Conservation (phyloP, 495 filamentous ascomycete genomes). For the Copromyces sp. region DNA sequence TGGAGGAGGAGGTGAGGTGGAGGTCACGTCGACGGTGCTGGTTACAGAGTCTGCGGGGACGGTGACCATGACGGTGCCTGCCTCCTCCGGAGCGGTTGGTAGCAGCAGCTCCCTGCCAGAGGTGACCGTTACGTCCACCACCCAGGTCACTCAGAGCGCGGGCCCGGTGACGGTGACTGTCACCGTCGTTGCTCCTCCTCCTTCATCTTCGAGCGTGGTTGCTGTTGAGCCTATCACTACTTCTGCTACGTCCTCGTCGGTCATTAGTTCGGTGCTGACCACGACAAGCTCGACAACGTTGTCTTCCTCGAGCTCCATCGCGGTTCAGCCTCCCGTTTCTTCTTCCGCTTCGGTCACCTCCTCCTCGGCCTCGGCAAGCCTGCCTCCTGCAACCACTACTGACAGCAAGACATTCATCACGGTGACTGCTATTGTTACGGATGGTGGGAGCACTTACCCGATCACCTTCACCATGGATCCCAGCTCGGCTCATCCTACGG, state of each 20-base stretch:
- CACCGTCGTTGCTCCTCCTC: not conserved
- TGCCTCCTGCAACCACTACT: not conserved
- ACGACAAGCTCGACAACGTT: not conserved
- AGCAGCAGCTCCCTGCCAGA: not conserved
- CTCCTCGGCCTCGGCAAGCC: not conserved
- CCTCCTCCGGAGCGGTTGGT: not conserved
- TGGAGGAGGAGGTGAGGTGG: not conserved
- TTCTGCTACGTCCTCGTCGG: not conserved
- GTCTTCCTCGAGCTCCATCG: not conserved
- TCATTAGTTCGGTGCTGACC: not conserved
- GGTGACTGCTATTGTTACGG: not conserved
- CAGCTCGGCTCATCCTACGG: not conserved
- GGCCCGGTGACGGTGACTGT: not conserved
- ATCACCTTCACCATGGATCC: conserved; percentile 7
- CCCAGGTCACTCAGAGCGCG: not conserved
- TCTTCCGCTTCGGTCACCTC: not conserved
- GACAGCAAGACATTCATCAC: conserved; percentile 1
- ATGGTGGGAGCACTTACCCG: not conserved
- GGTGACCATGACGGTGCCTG: conserved; percentile 7
- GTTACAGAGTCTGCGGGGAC: conserved; percentile 1
- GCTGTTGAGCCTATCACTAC: not conserved
- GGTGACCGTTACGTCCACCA: not conserved
- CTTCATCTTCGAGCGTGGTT: not conserved
- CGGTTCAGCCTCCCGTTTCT: not conserved
- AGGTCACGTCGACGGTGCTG: not conserved